Evolutionary conservation across 2,329 filamentous ascomycete species (phyloP).

Genomic region (Westerdykella aurantiaca): DNA sequence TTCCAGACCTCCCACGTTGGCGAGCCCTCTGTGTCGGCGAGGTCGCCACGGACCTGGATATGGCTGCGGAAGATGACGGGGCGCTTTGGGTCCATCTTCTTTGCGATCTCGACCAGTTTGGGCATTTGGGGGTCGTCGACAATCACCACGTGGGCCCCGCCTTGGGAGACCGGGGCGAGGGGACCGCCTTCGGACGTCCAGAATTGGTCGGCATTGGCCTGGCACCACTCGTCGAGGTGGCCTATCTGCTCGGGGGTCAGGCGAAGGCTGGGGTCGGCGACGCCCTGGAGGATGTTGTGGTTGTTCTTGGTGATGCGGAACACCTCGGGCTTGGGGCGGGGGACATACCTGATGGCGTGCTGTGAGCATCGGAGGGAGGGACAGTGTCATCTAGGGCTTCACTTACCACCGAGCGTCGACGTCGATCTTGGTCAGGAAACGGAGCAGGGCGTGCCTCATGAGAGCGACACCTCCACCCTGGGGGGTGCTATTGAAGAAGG

Average conservation of each 20-base stretch:
- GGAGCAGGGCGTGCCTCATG: conserved; percentile 73
- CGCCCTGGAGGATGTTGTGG: conserved; percentile 83
- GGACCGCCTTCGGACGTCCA: conserved; percentile 67
- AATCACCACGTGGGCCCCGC: conserved; percentile 70
- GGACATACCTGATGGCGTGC: conserved; percentile 54
- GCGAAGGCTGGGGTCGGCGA: conserved; percentile 59
- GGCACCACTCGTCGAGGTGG: conserved; percentile 65
- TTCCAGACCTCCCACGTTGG: conserved; percentile 70
- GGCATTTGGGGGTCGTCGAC: conserved; percentile 86
- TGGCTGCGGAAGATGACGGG: conserved; percentile 77
- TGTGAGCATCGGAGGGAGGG: conserved; percentile 3
- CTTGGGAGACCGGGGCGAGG: conserved; percentile 57
- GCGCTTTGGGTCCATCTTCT: conserved; percentile 62
- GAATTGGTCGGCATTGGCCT: conserved; percentile 66
- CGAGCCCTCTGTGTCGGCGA: conserved; percentile 56
- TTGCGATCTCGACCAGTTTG: conserved; percentile 68
- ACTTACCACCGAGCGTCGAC: conserved; percentile 69
- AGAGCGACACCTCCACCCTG: conserved; percentile 78
- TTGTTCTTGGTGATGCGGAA: conserved; percentile 83
- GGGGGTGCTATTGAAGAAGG: conserved; percentile 74
- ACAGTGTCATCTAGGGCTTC: neutral
- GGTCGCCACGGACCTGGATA: conserved; percentile 73
- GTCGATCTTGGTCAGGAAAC: conserved; percentile 61
- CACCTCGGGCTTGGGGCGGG: conserved; percentile 71
- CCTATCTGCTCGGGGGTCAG: conserved; percentile 57